Base-by-base conservation (phyloP, 129 eudicot species). In the Glebionis coronaria region DNA sequence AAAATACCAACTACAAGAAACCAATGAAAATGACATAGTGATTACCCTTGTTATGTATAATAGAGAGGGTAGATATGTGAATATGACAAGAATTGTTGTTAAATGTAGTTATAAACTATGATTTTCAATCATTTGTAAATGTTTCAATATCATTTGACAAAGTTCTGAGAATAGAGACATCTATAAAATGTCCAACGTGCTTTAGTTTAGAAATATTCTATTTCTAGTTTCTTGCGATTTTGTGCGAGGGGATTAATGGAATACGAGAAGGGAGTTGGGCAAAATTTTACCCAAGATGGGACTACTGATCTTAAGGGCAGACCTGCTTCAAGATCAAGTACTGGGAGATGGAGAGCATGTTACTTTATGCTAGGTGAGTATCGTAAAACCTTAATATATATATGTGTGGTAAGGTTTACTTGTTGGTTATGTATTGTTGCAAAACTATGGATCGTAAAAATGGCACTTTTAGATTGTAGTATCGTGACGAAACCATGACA, bases 321-420 rank as follows among this genome's bases (percentile, higher is more conserved):
- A 15, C 95, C 87, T 46, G 83, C 76, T 50, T 45, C 73, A 1
- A 76, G 93, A 80, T 78, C 85, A 38, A 67, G 50, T 12, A 90
- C 95, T 0, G 97, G 97, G 56, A 69, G 73, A 81, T 86, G 97
- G 97, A 83, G 67, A 81, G 94, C 97, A 75, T 81, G 86, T 54
- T 81, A 67, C 54, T 90, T 84, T 80, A 82, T 90, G 68, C 76
- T 90, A 31, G 97, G 95, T 90, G 67, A 74, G 66, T 20, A 4
- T 61, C 67, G 6, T 50, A 46, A 51, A 12, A 31, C 35, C 29
- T 60, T 23, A 23, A 23, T 54, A 25, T 14, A 4, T 53, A 18
- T 52, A 13, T 47, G 5, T 15, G 53, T 15, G n/a, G 19, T 49
- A 12, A 3, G 19, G 7, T 1, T 13, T 49, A 49, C 54, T 3